Conservation (phyloP, 805 yeast genomes). For the Ogataea zsoltii region DNA sequence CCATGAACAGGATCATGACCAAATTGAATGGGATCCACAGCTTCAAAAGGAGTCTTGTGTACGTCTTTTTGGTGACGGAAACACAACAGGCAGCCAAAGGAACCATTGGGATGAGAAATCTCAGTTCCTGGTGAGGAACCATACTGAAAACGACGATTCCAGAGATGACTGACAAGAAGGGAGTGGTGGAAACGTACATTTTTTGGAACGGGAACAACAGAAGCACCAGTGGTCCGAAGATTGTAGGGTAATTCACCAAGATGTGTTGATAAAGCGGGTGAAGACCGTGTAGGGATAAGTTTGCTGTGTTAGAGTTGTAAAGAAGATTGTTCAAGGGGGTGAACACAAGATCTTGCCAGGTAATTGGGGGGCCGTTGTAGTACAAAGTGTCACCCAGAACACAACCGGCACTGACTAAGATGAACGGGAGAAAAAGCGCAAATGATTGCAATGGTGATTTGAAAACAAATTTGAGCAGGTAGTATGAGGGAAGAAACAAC, state of each 20-base stretch:
- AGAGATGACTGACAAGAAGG: conserved; percentile 60
- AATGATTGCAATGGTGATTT: conserved; percentile 34
- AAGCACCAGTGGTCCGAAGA: conserved; percentile 73
- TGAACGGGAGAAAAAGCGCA: conserved; percentile 39
- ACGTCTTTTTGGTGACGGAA: conserved; percentile 14
- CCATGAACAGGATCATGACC: conserved; percentile 64
- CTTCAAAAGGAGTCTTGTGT: conserved; percentile 30
- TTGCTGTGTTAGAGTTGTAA: conserved; percentile 62
- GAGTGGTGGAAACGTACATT: conserved; percentile 48
- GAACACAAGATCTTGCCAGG: conserved; percentile 41
- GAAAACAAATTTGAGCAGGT: conserved; percentile 44
- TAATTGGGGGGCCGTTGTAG: conserved; percentile 17
- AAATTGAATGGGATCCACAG: conserved; percentile 69
- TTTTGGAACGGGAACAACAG: conserved; percentile 44
- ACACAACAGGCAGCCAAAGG: conserved; percentile 69
- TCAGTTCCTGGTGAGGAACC: conserved; percentile 90
- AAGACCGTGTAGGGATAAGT: conserved; percentile 76
- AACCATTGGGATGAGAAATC: conserved; percentile 77
- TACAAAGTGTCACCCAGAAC: conserved; percentile 56
- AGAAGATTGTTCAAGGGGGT: conserved; percentile 76
- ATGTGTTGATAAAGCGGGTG: conserved; percentile 80
- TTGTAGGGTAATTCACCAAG: conserved; percentile 71
- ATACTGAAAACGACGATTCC: conserved; percentile 64
- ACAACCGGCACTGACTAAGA: conserved; percentile 36
- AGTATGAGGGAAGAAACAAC: conserved; percentile 60